These are phyloP conservation scores for Hyphodiscus hymeniophilus DNA, from an alignment of 495 filamentous ascomycete genomes.

Conservation along the genomic window DNA sequence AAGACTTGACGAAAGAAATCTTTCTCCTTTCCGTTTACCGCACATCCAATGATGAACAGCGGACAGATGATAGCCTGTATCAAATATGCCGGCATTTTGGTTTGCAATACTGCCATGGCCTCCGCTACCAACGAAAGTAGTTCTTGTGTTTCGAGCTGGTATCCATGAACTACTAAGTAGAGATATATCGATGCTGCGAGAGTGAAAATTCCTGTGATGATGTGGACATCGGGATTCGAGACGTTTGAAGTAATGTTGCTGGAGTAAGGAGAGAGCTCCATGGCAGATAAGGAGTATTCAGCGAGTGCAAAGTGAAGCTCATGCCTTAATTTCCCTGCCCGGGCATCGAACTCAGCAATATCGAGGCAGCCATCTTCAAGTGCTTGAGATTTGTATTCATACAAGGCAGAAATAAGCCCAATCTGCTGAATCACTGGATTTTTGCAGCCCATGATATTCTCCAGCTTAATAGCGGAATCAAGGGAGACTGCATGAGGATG, in stretches of 20 bases:
- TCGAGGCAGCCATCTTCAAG: slow-evolving; percentile 1
- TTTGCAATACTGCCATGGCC: slow-evolving; percentile 8
- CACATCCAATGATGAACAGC: slow-evolving; percentile 12
- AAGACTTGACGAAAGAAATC: slow-evolving; percentile 12
- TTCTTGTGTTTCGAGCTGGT: neutral
- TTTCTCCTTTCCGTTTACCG: slow-evolving; percentile 9
- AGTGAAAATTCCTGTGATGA: slow-evolving; percentile 13
- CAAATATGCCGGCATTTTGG: slow-evolving; percentile 2
- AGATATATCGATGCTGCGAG: slow-evolving; percentile 11
- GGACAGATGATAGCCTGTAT: slow-evolving; percentile 8
- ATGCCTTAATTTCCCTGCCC: neutral
- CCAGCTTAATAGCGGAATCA: slow-evolving; percentile 11
- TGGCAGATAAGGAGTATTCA: neutral
- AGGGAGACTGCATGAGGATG: neutral
- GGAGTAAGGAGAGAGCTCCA: neutral
- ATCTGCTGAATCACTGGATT: slow-evolving; percentile 14
- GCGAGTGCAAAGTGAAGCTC: slow-evolving; percentile 3
- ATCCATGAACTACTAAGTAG: slow-evolving; percentile 10
- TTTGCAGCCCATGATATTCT: slow-evolving; percentile 18
- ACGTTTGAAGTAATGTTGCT: neutral
- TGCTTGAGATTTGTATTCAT: slow-evolving; percentile 6
- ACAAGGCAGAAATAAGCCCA: slow-evolving; percentile 8
- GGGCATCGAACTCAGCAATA: slow-evolving; percentile 1
- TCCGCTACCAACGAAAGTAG: neutral
- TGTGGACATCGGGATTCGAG: neutral